phyloP scores from a whole-genome alignment of 148 eudicot species.

The Talinum fruticosum region DNA sequence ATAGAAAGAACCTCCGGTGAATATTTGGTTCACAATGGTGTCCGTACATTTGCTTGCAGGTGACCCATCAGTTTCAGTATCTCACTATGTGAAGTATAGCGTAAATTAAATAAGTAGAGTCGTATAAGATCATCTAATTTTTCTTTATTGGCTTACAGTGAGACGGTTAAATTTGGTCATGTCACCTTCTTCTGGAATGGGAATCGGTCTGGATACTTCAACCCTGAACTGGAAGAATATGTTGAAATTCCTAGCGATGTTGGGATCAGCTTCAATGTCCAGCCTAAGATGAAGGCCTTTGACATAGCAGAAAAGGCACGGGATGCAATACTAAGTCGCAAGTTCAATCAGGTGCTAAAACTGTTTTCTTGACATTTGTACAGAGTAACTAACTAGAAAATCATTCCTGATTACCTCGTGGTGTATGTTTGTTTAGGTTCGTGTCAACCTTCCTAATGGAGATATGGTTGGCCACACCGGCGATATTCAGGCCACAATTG shows the following conservation, averaged over 20 bases:
- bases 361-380: not conserved
- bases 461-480: too few relatives aligned
- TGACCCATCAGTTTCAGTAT: conserved; percentile 9
- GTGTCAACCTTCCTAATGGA: too few relatives aligned
- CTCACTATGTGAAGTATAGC: not conserved
- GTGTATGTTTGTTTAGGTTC: not conserved
- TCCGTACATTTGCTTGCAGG: conserved; percentile 95
- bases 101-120: not conserved
- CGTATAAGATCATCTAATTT: too few relatives aligned
- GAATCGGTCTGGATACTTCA: conserved; percentile 80
- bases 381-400: not conserved
- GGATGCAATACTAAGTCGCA: conserved; percentile 81
- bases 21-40: conserved; percentile 68
- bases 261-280: conserved; percentile 81
- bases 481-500: too few relatives aligned
- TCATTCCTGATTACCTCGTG: not conserved
- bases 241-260: conserved; percentile 86
- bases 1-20: conserved; percentile 88
- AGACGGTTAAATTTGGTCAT: conserved; percentile 95
- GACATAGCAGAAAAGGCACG: conserved; percentile 86
- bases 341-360: conserved; percentile 66
- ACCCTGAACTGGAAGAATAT: conserved; percentile 79
- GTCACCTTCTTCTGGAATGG: conserved; percentile 98
- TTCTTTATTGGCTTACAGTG: conserved; percentile 35
- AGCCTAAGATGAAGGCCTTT: conserved; percentile 90